A percentile compares a stretch with the other conserved stretches of the same genome.
phyloP scores from a whole-genome alignment of 2,329 filamentous ascomycete genomes.

The Chrysoporthe deuterocubensis region DNA sequence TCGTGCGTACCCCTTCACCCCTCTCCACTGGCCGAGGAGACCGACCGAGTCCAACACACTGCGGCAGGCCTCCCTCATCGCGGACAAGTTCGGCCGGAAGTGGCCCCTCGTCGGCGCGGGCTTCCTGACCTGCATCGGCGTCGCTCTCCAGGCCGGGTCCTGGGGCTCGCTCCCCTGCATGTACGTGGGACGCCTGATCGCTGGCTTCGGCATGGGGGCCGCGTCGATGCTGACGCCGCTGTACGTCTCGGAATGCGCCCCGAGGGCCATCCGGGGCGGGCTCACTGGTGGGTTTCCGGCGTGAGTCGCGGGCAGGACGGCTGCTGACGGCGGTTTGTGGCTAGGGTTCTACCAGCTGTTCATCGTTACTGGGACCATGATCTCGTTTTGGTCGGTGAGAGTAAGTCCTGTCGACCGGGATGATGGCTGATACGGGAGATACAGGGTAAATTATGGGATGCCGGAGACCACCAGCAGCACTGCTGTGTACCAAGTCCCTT shows the following conservation, averaged over 20 bases:
- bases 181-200: conserved; percentile 66
- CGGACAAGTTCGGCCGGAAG: conserved; percentile 61
- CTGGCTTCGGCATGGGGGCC: conserved; percentile 55
- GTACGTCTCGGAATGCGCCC: conserved; percentile 55
- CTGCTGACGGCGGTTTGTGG: conserved; percentile 14
- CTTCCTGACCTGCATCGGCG: conserved; percentile 61
- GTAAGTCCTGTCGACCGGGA: not conserved
- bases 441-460: conserved; percentile 59
- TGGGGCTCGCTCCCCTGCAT: conserved; percentile 63
- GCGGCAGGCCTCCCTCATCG: conserved; percentile 48
- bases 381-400: conserved; percentile 43
- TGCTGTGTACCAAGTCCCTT: conserved; percentile 62
- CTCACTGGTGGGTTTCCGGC: conserved; percentile 44
- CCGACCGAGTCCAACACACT: conserved; percentile 30
- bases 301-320: not conserved
- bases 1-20: conserved; percentile 36
- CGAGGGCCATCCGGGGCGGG: conserved; percentile 54
- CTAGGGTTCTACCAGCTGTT: conserved; percentile 55
- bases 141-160: conserved; percentile 67
- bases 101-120: conserved; percentile 59
- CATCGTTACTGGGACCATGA: conserved; percentile 49
- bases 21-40: conserved; percentile 28
- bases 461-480: conserved; percentile 51
- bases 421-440: conserved; percentile 43
- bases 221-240: conserved; percentile 51